Evolutionary conservation across 2,329 filamentous ascomycete genomes (phyloP), one percentile per base, ranked within the genome.

Genomic region (Cercospora sesami): DNA sequence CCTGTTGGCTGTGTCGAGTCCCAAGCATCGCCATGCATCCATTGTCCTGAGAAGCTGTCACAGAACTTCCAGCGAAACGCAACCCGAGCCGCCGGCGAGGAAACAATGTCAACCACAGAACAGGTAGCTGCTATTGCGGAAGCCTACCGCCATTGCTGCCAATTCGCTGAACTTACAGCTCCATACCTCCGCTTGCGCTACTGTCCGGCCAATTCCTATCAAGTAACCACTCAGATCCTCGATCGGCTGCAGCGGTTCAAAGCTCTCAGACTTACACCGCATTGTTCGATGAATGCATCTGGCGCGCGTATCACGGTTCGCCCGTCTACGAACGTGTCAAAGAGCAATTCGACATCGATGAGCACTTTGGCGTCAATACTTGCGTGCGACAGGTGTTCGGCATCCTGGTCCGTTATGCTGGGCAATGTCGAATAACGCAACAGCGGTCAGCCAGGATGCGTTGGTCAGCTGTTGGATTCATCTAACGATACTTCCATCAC

Each of bases 121-220:
- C 48, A 53, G 48, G 18, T 53, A 53, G 18, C 48, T 53, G 48
- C 21, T 7, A 28, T 53, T 26, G 48, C 48, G 21, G 48, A 23
- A 53, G 18, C 12, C 48, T 16, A 23, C 48, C 23, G 48, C 48
- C 48, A 53, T 23, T 23, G 48, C 48, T 28, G 48, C 48, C 48
- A 53, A 53, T 53, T 53, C 48, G 48, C 48, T 53, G 48, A 26
- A 53, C 48, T 23, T 53, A 53, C 48, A 53, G 48, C 48, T 53
- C 48, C 48, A 53, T 53, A 23, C 12, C 18, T 23, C 48, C 48
- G 28, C 48, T 28, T 28, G 48, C 48, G 48, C 48, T 53, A 26
- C 18, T 53, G 48, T 53, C 21, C 48, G 18, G 48, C 21, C 21
- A 51, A 57, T 57, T 57, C 14, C 8, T 18, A 31, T 58, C 55